Percentiles rank a stretch among this genome's conserved stretches.
Evolutionary conservation across 306 rosid species (phyloP).

Genomic region (Sindora glabra): DNA sequence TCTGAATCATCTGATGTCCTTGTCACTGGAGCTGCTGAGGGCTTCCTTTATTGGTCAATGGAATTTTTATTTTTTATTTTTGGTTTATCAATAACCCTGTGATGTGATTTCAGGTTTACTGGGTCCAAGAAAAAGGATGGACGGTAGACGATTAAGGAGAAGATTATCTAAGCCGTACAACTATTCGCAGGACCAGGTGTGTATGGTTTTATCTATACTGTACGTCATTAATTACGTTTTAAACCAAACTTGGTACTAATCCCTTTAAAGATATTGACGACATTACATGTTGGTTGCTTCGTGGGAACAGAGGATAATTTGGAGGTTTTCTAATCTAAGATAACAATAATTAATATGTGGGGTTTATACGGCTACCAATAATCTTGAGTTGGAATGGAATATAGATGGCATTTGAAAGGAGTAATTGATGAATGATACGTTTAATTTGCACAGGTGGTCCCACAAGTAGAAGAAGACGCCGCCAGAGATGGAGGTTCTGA

Average conservation of each 20-base stretch:
- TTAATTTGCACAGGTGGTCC: constrained; percentile 50
- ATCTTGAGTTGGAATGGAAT: neutral
- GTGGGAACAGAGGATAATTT: no score
- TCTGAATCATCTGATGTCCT: no score
- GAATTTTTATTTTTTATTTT: neutral
- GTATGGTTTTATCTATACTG: neutral
- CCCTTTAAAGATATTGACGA: no score
- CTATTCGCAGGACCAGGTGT: constrained; percentile 35
- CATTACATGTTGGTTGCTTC: no score
- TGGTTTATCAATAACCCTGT: neutral
- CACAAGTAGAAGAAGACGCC: constrained; percentile 18
- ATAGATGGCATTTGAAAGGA: no score
- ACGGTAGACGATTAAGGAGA: constrained; percentile 23
- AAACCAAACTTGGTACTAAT: no score
- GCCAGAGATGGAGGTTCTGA: neutral
- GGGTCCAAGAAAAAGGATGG: constrained; percentile 1
- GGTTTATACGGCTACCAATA: no score
- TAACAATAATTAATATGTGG: no score
- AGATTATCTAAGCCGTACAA: constrained; percentile 14
- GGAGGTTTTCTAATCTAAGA: no score
- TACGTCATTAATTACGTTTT: no score
- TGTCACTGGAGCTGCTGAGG: no score
- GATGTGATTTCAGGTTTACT: neutral
- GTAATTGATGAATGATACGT: neutral
- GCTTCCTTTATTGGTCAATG: neutral